These are phyloP conservation scores for Syncephalastrum sp. DNA, from an alignment of 371 early-diverging fungal genomes.

Conservation along the genomic window DNA sequence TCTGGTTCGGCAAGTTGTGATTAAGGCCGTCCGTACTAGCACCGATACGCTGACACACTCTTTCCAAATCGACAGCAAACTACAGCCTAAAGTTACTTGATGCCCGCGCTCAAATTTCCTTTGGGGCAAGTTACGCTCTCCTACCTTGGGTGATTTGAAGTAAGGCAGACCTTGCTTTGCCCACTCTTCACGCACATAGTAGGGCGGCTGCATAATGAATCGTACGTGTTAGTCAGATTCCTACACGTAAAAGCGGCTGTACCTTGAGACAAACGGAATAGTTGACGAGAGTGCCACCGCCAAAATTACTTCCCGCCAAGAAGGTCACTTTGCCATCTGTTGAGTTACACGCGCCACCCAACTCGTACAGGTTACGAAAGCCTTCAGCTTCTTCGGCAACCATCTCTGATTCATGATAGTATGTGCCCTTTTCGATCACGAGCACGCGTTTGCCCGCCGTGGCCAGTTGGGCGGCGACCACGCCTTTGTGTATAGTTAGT, in stretches of 20 bases:
- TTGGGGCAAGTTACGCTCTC: background rate
- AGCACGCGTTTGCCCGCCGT: slow-evolving; percentile 62
- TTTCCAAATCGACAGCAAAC: slow-evolving; percentile 50
- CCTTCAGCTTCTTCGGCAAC: slow-evolving; percentile 39
- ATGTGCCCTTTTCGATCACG: slow-evolving; percentile 68
- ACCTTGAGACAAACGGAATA: slow-evolving; percentile 63
- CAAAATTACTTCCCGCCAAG: slow-evolving; percentile 40
- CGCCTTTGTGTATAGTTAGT: slow-evolving; percentile 13
- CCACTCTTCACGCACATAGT: slow-evolving; percentile 74
- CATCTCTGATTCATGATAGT: slow-evolving; percentile 53
- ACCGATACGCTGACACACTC: slow-evolving; percentile 57
- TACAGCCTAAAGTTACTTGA: slow-evolving; percentile 2
- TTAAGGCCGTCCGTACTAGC: slow-evolving; percentile 50
- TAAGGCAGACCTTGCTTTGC: slow-evolving; percentile 58
- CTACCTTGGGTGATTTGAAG: slow-evolving; percentile 50
- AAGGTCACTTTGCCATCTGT: slow-evolving; percentile 39
- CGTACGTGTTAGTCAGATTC: background rate
- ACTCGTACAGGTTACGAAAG: slow-evolving; percentile 47
- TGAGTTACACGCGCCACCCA: slow-evolving; percentile 26
- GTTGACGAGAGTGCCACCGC: slow-evolving; percentile 68
- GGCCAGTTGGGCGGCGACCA: slow-evolving; percentile 64
- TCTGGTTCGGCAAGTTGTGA: slow-evolving; percentile 63
- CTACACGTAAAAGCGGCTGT: background rate
- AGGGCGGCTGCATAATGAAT: slow-evolving; percentile 36
- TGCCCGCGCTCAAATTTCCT: background rate